phyloP scores from a whole-genome alignment of 495 filamentous ascomycete species.

The Jackrogersella multiformis region DNA sequence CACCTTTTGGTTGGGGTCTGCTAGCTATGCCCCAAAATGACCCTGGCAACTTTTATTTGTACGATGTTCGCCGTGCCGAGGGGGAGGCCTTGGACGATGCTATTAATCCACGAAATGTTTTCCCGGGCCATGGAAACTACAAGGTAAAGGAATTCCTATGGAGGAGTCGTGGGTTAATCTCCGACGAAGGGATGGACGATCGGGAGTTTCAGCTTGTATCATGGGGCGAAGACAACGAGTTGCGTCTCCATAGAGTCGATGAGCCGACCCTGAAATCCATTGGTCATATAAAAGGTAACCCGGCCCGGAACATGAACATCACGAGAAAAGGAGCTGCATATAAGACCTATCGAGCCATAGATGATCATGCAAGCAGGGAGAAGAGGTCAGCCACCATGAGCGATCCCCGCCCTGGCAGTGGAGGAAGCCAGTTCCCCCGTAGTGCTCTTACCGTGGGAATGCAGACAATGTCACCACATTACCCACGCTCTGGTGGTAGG shows the following conservation, averaged over 20 bases:
- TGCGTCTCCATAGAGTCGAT: slow-evolving; percentile 81
- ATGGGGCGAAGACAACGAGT: slow-evolving; percentile 86
- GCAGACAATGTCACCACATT: slow-evolving; percentile 50
- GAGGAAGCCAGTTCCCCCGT: slow-evolving; percentile 48
- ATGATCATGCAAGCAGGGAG: slow-evolving; percentile 59
- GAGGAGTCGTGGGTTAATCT: slow-evolving; percentile 79
- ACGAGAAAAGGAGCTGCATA: slow-evolving; percentile 88
- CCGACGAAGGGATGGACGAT: slow-evolving; percentile 76
- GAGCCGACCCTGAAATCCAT: slow-evolving; percentile 70
- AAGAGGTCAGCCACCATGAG: slow-evolving; percentile 60
- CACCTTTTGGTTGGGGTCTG: slow-evolving; percentile 87
- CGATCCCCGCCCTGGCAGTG: slow-evolving; percentile 56
- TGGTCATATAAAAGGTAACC: slow-evolving; percentile 77
- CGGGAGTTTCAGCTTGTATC: slow-evolving; percentile 93
- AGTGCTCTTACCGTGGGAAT: slow-evolving; percentile 58
- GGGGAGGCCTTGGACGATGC: slow-evolving; percentile 54
- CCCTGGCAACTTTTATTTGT: slow-evolving; percentile 85
- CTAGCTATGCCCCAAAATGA: slow-evolving; percentile 92
- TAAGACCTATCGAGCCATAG: slow-evolving; percentile 76
- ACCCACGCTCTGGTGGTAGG: slow-evolving; percentile 47
- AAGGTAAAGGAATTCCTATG: slow-evolving; percentile 95
- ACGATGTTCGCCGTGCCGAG: slow-evolving; percentile 68
- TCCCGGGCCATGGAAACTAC: slow-evolving; percentile 79
- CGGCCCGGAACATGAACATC: slow-evolving; percentile 70
- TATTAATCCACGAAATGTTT: slow-evolving; percentile 72